Percentiles rank a stretch among this genome's conserved stretches.
These are phyloP conservation scores for Xenoacremonium recifei DNA, from an alignment of 2,329 filamentous ascomycete genomes.

Conservation along the genomic window DNA sequence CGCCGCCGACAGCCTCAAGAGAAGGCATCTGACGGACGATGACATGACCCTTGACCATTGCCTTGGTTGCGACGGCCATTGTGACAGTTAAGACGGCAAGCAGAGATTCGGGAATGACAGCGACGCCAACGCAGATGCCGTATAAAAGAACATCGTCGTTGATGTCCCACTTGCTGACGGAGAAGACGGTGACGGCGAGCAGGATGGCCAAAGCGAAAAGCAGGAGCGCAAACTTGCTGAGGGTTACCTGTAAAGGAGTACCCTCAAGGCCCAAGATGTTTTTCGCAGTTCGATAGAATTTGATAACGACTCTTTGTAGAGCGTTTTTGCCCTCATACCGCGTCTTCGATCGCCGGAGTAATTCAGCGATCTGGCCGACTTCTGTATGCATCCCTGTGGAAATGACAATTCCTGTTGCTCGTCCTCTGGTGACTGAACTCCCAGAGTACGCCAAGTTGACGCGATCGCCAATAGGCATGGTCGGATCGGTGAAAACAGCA, in stretches of 20 bases:
- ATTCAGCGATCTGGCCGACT: constrained; percentile 72
- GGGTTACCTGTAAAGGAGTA: constrained; percentile 80
- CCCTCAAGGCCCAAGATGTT: constrained; percentile 67
- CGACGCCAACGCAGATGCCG: constrained; percentile 60
- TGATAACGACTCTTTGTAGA: constrained; percentile 43
- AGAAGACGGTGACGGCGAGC: constrained; percentile 61
- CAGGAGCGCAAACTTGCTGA: constrained; percentile 80
- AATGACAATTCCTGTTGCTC: constrained; percentile 66
- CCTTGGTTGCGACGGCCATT: constrained; percentile 64
- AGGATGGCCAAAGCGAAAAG: constrained; percentile 71
- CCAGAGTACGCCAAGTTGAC: constrained; percentile 71
- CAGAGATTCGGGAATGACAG: constrained; percentile 64
- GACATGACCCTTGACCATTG: constrained; percentile 63
- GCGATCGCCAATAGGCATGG: constrained; percentile 66
- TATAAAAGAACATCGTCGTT: constrained; percentile 59
- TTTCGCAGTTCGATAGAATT: constrained; percentile 41
- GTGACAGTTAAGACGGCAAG: constrained; percentile 71
- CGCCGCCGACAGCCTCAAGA: constrained; percentile 65
- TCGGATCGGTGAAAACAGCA: constrained; percentile 48
- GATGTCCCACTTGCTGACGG: constrained; percentile 52
- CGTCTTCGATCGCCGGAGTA: constrained; percentile 58
- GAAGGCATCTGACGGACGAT: constrained; percentile 65
- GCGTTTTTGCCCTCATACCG: constrained; percentile 40
- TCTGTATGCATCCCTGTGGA: constrained; percentile 73
- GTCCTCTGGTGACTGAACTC: constrained; percentile 69